Evolutionary conservation across 2,329 filamentous ascomycete genomes (phyloP), one percentile per base, ranked within the genome.

Genomic region (Canariomyces notabilis): DNA sequence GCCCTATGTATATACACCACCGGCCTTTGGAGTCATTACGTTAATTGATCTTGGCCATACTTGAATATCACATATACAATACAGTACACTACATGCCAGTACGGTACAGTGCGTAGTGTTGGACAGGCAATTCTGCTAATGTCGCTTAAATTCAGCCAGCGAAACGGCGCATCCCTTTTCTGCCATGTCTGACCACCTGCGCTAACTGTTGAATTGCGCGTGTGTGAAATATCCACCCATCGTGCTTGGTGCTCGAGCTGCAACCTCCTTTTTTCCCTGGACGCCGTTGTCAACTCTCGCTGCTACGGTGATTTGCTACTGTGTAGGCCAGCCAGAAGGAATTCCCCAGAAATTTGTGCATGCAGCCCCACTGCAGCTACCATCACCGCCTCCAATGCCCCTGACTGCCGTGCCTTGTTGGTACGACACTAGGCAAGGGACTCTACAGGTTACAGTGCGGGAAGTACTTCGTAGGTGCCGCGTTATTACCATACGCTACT

Each of bases 91-190:
- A n/a, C n/a, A n/a, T n/a, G n/a, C n/a, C n/a, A n/a, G n/a, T n/a
- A n/a, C n/a, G n/a, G n/a, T n/a, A n/a, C n/a, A n/a, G n/a, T n/a
- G n/a, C n/a, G n/a, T n/a, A n/a, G n/a, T n/a, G n/a, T n/a, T n/a
- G n/a, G n/a, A n/a, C n/a, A n/a, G 35, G 32, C 34, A 53, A 53
- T 51, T 49, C 50, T 53, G 57, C 54, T 57, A 62, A 62, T 63
- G 49, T 65, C 61, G 62, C 57, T 63, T 64, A 61, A n/a, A 51
- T 55, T 61, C 58, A 65, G 65, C 64, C 64, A 60, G 59, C 57
- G 35, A 37, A 29, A 42, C 37, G 42, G 37, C 23, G 37, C 36
- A 23, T 41, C 48, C 44, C 38, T 48, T 51, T 52, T 52, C 50
- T 57, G 52, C 54, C 48, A 37, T 37, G 37, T 37, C 46, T 46